These are phyloP conservation scores for Neofusicoccum ribis DNA, from an alignment of 2,329 filamentous ascomycete genomes.

Conservation along the genomic window DNA sequence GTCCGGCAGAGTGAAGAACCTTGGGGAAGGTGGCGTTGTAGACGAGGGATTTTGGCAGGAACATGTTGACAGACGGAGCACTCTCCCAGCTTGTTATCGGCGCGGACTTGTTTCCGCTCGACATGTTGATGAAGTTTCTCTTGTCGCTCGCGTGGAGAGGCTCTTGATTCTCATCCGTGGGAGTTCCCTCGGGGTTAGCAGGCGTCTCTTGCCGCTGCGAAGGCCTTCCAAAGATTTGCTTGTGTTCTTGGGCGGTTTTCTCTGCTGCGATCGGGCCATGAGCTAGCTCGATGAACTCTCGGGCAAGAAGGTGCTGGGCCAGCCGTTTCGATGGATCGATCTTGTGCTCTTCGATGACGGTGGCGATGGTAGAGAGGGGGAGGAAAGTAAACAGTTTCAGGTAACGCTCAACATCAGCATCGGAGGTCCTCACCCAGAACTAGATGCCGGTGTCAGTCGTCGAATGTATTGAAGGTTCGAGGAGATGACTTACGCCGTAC, in stretches of 20 bases:
- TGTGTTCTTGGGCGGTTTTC: constrained; percentile 60
- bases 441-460: constrained; percentile 39
- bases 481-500: constrained; percentile 59
- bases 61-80: constrained; percentile 38
- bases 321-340: constrained; percentile 68
- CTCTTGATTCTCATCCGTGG: background rate
- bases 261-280: constrained; percentile 69
- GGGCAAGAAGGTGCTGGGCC: constrained; percentile 81
- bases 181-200: background rate
- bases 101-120: constrained; percentile 30
- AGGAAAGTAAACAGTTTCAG: constrained; percentile 91
- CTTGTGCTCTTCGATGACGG: constrained; percentile 67
- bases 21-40: constrained; percentile 56
- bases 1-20: constrained; percentile 61
- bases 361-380: constrained; percentile 66
- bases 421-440: constrained; percentile 82
- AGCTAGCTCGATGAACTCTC: constrained; percentile 76
- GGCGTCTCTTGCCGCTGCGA: background rate
- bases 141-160: background rate
- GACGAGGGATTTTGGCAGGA: constrained; percentile 61
- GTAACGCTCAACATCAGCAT: constrained; percentile 77
- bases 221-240: constrained; percentile 43
- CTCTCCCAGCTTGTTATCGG: background rate
- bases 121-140: constrained; percentile 33
- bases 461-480: background rate